Base-by-base conservation (phyloP, 1,284 basidiomycete species). In the Rugosomyces carneus region DNA sequence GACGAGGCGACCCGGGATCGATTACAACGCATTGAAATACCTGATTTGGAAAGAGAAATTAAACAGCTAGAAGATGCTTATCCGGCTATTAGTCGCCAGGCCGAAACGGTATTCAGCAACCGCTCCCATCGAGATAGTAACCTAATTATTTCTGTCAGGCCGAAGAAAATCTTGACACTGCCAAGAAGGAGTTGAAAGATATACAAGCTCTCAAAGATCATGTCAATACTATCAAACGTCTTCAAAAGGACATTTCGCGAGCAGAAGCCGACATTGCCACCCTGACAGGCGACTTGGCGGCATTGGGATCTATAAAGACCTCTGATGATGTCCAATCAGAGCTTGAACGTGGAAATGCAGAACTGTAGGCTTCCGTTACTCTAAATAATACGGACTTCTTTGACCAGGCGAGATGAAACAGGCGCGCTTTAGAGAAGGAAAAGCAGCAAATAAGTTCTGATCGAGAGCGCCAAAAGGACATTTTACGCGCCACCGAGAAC, bases 241-340 rank as follows among this genome's bases (percentile, higher is more conserved):
- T 84, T 10, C 75, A 80, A 37, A 70, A 68, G 42, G 90, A 94
- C 48, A 68, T 82, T 11, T 75, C 79, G 27, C 77, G 78, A 18
- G 72, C 93, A 19, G 71, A 75, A 45, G 65, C 73, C 31, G 88
- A 92, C 37, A 77, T 88, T 31, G 51, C 64, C n/a, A 66, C 70
- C 37, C 68, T 92, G 31, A 89, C 95, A 63, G 69, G 69, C 27
- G 81, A 86, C 32, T 71, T 97, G 9, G 68, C 75, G 18, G 68
- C 75, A 3, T 81, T 80, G 1, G 93, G 92, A 1, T 85, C 84
- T 10, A 76, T 79, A 5, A 89, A 84, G 64, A 93, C 91, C 0
- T 77, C 80, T 1, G 89, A 92, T 40, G 91, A 93, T 42, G 83
- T 96, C 2, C 88, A 95, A 60, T 66, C 60, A 19, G 84, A 93